These are phyloP conservation scores for Diaporthe sp. DNA, from an alignment of 2,329 filamentous ascomycete species.

Conservation along the genomic window DNA sequence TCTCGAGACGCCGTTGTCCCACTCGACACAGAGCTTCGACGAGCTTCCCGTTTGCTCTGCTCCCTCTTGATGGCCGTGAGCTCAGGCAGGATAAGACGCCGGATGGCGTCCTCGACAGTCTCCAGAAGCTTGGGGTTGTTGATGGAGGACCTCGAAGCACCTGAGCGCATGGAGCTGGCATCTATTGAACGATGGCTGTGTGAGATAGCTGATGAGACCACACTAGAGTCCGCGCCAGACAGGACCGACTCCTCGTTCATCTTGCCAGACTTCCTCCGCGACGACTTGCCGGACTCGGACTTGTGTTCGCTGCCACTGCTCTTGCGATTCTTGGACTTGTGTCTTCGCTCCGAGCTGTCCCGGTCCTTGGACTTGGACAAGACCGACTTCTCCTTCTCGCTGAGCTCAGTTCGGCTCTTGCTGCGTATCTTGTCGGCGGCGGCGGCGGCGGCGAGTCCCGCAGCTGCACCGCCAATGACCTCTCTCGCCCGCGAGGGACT, in stretches of 20 bases:
- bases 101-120: slow-evolving; percentile 93
- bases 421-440: slow-evolving; percentile 55
- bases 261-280: slow-evolving; percentile 62
- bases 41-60: slow-evolving; percentile 80
- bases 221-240: slow-evolving; percentile 64
- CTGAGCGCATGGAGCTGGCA: slow-evolving; percentile 62
- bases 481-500: slow-evolving; percentile 55
- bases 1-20: slow-evolving; percentile 65
- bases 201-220: slow-evolving; percentile 63
- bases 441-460: slow-evolving; percentile 50
- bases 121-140: slow-evolving; percentile 93
- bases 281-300: slow-evolving; percentile 56
- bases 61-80: slow-evolving; percentile 92
- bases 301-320: slow-evolving; percentile 61
- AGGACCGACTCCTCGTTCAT: slow-evolving; percentile 63
- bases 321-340: slow-evolving; percentile 60
- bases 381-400: slow-evolving; percentile 42
- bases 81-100: slow-evolving; percentile 89
- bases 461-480: slow-evolving; percentile 50
- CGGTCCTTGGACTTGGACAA: slow-evolving; percentile 50
- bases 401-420: slow-evolving; percentile 54
- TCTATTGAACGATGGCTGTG: slow-evolving; percentile 67
- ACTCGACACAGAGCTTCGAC: slow-evolving; percentile 72
- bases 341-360: slow-evolving; percentile 62
- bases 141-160: slow-evolving; percentile 74